A percentile compares a stretch with the other conserved stretches of the same genome.
Conservation (phyloP, 1,284 basidiomycete genomes). For the Pseudozyma hubeiensis region DNA sequence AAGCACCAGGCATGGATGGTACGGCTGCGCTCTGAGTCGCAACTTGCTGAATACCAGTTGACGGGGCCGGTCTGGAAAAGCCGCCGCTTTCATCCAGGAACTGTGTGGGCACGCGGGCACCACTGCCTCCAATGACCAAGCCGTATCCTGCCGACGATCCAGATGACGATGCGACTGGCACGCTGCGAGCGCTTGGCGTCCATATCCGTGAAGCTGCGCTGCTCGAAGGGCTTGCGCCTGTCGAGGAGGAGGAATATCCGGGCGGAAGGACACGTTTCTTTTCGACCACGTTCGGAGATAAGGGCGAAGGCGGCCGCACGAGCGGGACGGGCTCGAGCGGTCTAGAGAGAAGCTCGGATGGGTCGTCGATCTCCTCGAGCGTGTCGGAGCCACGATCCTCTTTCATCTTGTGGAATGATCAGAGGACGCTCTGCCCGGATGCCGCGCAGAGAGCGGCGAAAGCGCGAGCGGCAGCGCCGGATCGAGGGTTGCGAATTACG, state of each 20-base stretch:
- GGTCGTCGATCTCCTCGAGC: constrained; percentile 52
- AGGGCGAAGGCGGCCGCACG: constrained; percentile 11
- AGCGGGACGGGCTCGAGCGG: constrained; percentile 43
- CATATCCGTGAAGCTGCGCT: constrained; percentile 16
- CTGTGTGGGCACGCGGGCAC: constrained; percentile 57
- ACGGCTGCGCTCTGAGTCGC: background rate
- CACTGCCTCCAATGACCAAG: constrained; percentile 55
- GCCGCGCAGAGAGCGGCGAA: constrained; percentile 2
- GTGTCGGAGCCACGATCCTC: constrained; percentile 15
- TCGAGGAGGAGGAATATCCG: constrained; percentile 11
- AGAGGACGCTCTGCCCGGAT: constrained; percentile 1
- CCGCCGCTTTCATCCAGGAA: constrained; percentile 49
- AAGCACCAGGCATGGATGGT: constrained; percentile 16
- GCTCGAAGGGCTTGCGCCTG: background rate
- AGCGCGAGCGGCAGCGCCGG: background rate
- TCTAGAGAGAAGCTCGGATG: constrained; percentile 36
- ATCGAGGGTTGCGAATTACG: background rate
- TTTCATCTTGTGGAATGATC: constrained; percentile 8
- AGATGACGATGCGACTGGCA: constrained; percentile 2
- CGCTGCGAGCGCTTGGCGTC: constrained; percentile 2
- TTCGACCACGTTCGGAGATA: background rate
- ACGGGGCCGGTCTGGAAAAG: constrained; percentile 22
- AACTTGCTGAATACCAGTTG: background rate
- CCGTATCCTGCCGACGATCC: background rate
- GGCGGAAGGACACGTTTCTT: constrained; percentile 27